Evolutionary conservation across 495 filamentous ascomycete species (phyloP).

Genomic region (Astrothelium subdiscretum): DNA sequence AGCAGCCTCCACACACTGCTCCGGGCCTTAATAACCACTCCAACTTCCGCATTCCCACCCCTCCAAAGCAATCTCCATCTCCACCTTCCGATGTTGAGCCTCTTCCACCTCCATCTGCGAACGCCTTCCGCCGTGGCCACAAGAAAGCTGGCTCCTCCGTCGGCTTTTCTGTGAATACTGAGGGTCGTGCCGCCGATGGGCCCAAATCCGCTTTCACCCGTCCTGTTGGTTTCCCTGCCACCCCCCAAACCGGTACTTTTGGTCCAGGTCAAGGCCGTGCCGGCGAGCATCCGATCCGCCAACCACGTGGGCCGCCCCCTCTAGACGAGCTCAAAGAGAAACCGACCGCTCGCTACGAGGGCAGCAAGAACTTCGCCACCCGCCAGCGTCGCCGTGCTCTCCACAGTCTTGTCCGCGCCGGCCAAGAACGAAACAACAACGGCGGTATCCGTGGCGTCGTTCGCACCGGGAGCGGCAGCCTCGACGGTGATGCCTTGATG

Average conservation of each 20-base stretch:
- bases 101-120: slow-evolving; percentile 67
- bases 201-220: slow-evolving; percentile 53
- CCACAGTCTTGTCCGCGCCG: slow-evolving; percentile 80
- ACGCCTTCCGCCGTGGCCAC: slow-evolving; percentile 83
- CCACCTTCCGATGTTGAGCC: slow-evolving; percentile 54
- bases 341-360: slow-evolving; percentile 87
- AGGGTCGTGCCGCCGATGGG: slow-evolving; percentile 45
- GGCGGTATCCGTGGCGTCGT: slow-evolving; percentile 9
- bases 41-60: slow-evolving; percentile 48
- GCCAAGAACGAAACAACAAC: slow-evolving; percentile 51
- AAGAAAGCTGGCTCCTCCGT: slow-evolving; percentile 75
- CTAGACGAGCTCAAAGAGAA: slow-evolving; percentile 84
- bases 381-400: slow-evolving; percentile 88
- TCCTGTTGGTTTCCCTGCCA: slow-evolving; percentile 55
- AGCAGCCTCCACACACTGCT: slow-evolving; percentile 20
- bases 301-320: slow-evolving; percentile 84
- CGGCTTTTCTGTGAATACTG: slow-evolving; percentile 47
- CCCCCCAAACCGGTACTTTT: slow-evolving; percentile 77
- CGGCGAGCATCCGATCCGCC: slow-evolving; percentile 88
- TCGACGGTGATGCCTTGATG: slow-evolving; percentile 10
- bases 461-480: slow-evolving; percentile 15
- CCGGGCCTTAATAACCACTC: slow-evolving; percentile 32
- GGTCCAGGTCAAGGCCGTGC: slow-evolving; percentile 86
- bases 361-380: slow-evolving; percentile 95
- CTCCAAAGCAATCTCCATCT: slow-evolving; percentile 55